Conservation (phyloP, 2,329 filamentous ascomycete species). For the Rosellinia necatrix region DNA sequence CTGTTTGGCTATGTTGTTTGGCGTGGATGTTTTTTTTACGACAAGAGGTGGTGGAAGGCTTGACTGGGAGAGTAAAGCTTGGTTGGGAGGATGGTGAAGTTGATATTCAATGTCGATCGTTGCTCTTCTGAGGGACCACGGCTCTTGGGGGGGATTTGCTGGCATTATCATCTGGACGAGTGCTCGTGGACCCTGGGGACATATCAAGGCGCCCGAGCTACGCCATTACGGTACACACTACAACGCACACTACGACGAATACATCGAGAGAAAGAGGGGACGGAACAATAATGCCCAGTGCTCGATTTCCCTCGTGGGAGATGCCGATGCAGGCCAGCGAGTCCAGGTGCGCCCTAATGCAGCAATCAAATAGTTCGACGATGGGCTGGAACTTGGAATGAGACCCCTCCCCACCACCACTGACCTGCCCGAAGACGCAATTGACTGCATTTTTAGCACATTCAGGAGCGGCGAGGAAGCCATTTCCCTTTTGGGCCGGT, state of each 20-base stretch:
- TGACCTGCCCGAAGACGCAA: conserved; percentile 27
- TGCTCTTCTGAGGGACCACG: conserved; percentile 17
- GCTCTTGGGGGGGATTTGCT: conserved; percentile 23
- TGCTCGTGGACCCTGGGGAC: conserved; percentile 6
- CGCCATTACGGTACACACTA: background rate
- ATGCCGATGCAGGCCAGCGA: conserved; percentile 28
- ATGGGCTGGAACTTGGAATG: conserved; percentile 28
- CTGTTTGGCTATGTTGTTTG: background rate
- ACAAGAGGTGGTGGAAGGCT: conserved; percentile 9
- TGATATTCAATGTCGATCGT: conserved; percentile 28
- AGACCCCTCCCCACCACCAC: conserved; percentile 23
- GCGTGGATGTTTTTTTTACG: conserved; percentile 5
- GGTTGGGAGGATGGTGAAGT: conserved; percentile 17
- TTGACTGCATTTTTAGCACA: conserved; percentile 24
- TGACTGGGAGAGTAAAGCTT: conserved; percentile 6
- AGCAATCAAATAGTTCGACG: conserved; percentile 33
- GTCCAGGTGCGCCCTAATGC: conserved; percentile 31
- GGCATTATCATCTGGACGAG: conserved; percentile 27
- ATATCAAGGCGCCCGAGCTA: conserved; percentile 16
- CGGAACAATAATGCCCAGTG: conserved; percentile 19
- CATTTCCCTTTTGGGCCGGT: conserved; percentile 17
- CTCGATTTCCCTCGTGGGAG: conserved; percentile 24
- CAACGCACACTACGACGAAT: conserved; percentile 13
- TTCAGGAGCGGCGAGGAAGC: conserved; percentile 8
- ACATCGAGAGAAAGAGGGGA: conserved; percentile 21